A percentile compares a stretch with the other conserved stretches of the same genome.
These are phyloP conservation scores for Debaryomycetaceae sp. DNA, from an alignment of 1,139 yeast species.

Conservation along the genomic window DNA sequence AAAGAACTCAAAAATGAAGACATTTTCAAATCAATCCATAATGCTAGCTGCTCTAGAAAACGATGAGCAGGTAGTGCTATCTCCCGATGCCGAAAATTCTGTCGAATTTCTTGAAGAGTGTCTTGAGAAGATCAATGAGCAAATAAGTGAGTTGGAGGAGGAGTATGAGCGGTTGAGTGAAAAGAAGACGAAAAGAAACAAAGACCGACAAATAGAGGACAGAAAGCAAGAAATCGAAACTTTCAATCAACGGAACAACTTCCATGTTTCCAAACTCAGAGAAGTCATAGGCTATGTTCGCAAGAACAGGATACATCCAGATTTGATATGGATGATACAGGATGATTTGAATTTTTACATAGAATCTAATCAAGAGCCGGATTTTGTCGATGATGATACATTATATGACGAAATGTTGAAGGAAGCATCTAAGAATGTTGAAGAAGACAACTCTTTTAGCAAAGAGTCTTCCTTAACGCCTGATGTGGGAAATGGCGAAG, in stretches of 20 bases:
- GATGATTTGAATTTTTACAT: constrained; percentile 41
- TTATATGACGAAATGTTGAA: constrained; percentile 44
- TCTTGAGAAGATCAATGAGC: constrained; percentile 31
- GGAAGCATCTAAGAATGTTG: constrained; percentile 14
- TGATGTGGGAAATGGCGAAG: not conserved
- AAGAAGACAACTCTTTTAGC: not conserved
- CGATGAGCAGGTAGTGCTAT: constrained; percentile 20
- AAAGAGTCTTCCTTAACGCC: not conserved
- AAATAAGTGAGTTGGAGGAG: constrained; percentile 31
- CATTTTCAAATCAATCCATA: constrained; percentile 46
- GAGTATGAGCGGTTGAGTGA: constrained; percentile 40
- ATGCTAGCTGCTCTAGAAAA: constrained; percentile 38
- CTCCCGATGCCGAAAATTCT: constrained; percentile 35
- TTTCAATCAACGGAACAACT: constrained; percentile 32
- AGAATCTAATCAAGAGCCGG: constrained; percentile 40
- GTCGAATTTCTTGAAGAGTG: constrained; percentile 29
- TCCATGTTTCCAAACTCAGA: constrained; percentile 39
- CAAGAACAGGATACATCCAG: constrained; percentile 29
- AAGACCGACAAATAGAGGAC: constrained; percentile 34
- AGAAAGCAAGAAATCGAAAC: constrained; percentile 42
- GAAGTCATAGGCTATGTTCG: constrained; percentile 31
- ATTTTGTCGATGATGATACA: constrained; percentile 35
- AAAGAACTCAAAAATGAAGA: constrained; percentile 42
- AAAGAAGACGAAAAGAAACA: constrained; percentile 41
- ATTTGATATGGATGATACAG: constrained; percentile 34